Base-by-base conservation (phyloP, 768 basidiomycete species). In the Mrakia blollopis region DNA sequence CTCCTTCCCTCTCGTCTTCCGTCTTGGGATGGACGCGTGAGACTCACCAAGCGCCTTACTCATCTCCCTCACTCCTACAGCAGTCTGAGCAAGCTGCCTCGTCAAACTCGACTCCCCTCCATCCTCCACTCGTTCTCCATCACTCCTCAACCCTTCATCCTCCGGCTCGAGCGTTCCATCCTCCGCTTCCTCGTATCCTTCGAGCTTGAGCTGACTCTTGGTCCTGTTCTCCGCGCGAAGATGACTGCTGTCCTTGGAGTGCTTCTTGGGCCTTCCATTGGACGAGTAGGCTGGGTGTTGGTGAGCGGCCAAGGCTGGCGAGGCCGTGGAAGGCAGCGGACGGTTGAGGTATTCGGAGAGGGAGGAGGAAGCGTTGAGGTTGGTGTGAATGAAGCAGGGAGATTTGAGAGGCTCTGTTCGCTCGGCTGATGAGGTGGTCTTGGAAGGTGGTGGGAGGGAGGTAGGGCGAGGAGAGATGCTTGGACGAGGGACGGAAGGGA, bases 41-140 rank as follows among this genome's bases (percentile, higher is more conserved):
- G 87, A 81, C 84, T 72, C 80, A 93, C 96, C 97, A 25, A 99
- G 90, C 83, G 96, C 93, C 84, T 96, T 96, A 88, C 94, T 96
- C 94, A 98, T 95, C 85, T 99, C 97, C 68, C 97, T 88, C 16
- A 99, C 97, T 54, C 94, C 92, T 18, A 94, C 92, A 25, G 97
- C 97, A 28, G 97, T 99, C 85, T 96, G 96, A 11, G 96, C 97
- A 21, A 99, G 87, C 80, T 94, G 93, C 82, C 88, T 91, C 9
- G 97, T 98, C 81, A 98, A 84, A 82, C 90, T 95, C 61, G 88
- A 65, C 54, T 61, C 73, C 39, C 79, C 78, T 25, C 78, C 88
- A 0, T 87, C 88, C 78, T 89, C 89, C 30, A 50, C 50, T 39
- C 63, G 61, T 63, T 90, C 89, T 37, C 92, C 90, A 37, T 91